Percentiles rank a stretch among this genome's conserved stretches.
phyloP scores from a whole-genome alignment of 148 eudicot genomes.

The Amaranthus cruentus region DNA sequence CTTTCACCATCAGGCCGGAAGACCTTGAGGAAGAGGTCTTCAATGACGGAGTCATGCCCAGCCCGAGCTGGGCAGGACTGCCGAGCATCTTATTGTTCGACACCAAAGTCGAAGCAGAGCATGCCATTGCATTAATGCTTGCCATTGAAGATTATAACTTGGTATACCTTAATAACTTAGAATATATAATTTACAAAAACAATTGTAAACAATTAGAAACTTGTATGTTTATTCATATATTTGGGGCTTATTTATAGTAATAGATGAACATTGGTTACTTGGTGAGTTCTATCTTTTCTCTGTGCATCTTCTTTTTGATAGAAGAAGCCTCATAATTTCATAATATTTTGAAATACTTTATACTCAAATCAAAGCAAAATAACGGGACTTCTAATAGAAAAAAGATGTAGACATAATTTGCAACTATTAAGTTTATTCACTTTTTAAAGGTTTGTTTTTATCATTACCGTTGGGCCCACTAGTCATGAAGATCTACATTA shows the following conservation, averaged over 20 bases:
- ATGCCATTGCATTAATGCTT: not conserved
- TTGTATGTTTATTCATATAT: not conserved
- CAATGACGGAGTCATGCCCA: not conserved
- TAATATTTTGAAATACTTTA: not conserved
- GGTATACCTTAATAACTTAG: not conserved
- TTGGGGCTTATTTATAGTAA: not conserved
- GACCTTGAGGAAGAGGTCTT: constrained; percentile 6
- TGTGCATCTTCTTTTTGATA: not conserved
- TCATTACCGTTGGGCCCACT: too few species aligned
- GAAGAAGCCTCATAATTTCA: not conserved
- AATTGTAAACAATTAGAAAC: not conserved
- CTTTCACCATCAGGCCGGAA: constrained; percentile 12
- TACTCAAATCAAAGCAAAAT: not conserved
- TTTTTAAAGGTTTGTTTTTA: too few species aligned
- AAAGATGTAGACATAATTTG: not conserved
- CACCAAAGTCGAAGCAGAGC: constrained; percentile 7
- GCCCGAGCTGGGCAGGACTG: too few species aligned
- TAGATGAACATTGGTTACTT: not conserved
- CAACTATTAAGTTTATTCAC: too few species aligned
- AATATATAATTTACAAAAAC: not conserved
- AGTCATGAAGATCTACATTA: too few species aligned
- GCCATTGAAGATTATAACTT: not conserved
- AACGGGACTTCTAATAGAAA: not conserved
- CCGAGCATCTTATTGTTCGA: not conserved
- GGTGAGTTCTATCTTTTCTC: not conserved